phyloP scores from a whole-genome alignment of 202 grass and related monocot species.

The Saccharum hybrid region DNA sequence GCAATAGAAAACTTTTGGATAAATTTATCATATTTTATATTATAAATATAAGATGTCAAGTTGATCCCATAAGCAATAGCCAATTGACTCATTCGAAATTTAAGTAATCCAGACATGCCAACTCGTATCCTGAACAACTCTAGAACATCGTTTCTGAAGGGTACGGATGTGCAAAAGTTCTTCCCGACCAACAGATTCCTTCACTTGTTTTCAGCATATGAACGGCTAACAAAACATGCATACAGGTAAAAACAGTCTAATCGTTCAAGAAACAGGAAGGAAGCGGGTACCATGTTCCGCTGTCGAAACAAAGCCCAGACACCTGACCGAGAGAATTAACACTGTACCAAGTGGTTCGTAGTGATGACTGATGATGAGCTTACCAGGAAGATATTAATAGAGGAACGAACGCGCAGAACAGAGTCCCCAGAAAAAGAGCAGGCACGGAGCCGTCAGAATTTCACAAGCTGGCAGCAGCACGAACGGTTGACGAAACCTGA shows the following conservation, averaged over 20 bases:
- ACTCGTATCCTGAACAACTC: not conserved
- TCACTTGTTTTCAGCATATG: not conserved
- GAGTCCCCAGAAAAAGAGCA: not conserved
- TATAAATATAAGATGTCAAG: not conserved
- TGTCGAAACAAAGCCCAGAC: constrained; percentile 15
- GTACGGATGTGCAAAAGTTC: not conserved
- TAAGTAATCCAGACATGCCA: not conserved
- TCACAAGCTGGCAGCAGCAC: constrained; percentile 38
- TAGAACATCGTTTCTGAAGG: not conserved
- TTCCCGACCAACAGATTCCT: not conserved
- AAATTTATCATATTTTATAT: not conserved
- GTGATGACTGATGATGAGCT: not conserved
- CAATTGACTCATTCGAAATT: not conserved
- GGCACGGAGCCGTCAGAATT: not conserved
- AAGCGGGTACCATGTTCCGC: constrained; percentile 37
- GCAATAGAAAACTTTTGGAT: not conserved
- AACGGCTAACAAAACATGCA: not conserved
- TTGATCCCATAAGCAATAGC: not conserved
- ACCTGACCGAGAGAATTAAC: constrained; percentile 16
- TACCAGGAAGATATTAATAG: constrained; percentile 40
- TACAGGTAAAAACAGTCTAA: not conserved
- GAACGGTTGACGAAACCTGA: constrained; percentile 29
- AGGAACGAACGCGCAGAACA: not conserved
- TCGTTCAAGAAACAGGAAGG: constrained; percentile 3
- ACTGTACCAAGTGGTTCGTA: not conserved